Base-by-base conservation (phyloP, 495 filamentous ascomycete species). In the Polyplosphaeria fusca region DNA sequence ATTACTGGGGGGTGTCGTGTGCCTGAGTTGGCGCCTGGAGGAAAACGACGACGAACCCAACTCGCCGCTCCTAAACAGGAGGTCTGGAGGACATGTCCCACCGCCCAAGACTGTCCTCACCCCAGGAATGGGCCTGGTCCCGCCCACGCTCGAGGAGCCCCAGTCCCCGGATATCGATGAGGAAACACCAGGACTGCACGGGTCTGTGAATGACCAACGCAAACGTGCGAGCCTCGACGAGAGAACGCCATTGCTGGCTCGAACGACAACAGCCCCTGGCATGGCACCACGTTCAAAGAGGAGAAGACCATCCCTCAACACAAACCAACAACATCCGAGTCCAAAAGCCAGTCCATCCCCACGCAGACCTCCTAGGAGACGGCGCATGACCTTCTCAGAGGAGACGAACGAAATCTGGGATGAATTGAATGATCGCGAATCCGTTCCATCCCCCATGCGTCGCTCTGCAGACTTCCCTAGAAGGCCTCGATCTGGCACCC, bases 1-100 rank as follows among this genome's bases (percentile, higher is more conserved):
- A 48, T 79, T 99, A 5, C 82, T 99, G 2, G 75, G 80, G 2
- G 93, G 93, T 52, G 93, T 99, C 2, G 76, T 99, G 3, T 91
- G 89, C 38, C 79, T 99, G 5, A 95, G 89, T 19, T 99, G 93
- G 93, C 83, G 94, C 38, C 80, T 99, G 28, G 85, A 88, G 64
- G 85, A 87, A 50, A 83, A 11, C 73, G 79, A 19, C 75, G 79
- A 19, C 76, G 80, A n/a, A 71, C 50, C 54, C n/a, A 52, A 58
- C n/a, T 19, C 45, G 1, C 55, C 56, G n/a, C 53, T 58, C 7
- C 12, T 56, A 19, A 23, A 30, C 9, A 2, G 22, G 11, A 58
- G 45, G 46, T 59, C 59, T 40, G 63, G 44, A 35, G 54, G 55
- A 11, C 54, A 46, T 18, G 78, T 84, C 13, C 74, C 80, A 1